These are phyloP conservation scores for Trichoderma asperelloides DNA, from an alignment of 495 filamentous ascomycete genomes.

Conservation along the genomic window DNA sequence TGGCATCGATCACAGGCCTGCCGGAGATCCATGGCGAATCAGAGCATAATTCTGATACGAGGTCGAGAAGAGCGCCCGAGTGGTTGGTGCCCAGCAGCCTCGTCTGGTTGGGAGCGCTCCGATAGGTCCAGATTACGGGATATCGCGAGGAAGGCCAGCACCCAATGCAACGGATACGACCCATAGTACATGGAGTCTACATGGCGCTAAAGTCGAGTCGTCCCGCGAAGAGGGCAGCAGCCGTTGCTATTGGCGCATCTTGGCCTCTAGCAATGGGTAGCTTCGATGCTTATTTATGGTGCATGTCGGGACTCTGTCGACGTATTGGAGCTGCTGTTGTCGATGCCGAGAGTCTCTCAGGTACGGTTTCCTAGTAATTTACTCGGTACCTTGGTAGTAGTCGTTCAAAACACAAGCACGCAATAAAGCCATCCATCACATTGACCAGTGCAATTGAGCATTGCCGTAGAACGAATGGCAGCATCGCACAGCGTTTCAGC, in stretches of 20 bases:
- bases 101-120: not conserved
- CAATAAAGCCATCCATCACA: no score
- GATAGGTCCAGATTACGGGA: not conserved
- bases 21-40: constrained; percentile 6
- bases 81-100: no score
- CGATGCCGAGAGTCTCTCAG: no score
- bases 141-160: not conserved
- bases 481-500: no score
- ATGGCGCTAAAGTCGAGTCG: not conserved
- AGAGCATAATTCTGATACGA: not conserved
- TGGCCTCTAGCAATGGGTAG: not conserved
- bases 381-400: no score
- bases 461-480: no score
- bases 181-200: not conserved
- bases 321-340: no score
- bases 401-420: no score
- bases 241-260: not conserved
- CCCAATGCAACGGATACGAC: not conserved
- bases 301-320: no score
- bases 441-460: no score
- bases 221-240: not conserved
- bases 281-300: not conserved
- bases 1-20: constrained; percentile 30
- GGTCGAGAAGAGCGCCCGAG: not conserved
- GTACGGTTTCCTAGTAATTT: no score